Evolutionary conservation across 2,329 filamentous ascomycete genomes (phyloP).

Genomic region (Ophiostoma tasmaniense): DNA sequence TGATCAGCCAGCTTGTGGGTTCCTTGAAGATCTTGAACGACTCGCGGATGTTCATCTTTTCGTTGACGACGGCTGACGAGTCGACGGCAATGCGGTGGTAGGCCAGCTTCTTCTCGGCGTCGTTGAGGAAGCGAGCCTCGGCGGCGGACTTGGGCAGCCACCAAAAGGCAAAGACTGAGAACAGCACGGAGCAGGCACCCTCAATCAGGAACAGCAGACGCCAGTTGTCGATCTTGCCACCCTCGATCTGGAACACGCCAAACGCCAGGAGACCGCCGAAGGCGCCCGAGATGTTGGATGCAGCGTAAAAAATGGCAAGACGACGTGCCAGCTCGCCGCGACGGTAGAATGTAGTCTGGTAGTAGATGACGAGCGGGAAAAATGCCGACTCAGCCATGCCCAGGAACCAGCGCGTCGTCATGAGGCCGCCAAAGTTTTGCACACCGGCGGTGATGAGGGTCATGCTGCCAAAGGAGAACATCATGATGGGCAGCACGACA

Average conservation of each 20-base stretch:
- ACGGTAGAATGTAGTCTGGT: conserved; percentile 61
- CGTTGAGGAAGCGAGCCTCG: conserved; percentile 52
- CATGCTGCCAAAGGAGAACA: conserved; percentile 58
- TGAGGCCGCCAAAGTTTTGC: conserved; percentile 18
- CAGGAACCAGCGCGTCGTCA: conserved; percentile 54
- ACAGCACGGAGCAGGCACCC: conserved; percentile 48
- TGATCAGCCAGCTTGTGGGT: conserved; percentile 41
- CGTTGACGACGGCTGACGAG: conserved; percentile 53
- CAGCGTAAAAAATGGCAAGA: conserved; percentile 52
- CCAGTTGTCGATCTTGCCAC: conserved; percentile 34
- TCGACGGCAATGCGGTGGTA: conserved; percentile 69
- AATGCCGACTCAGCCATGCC: conserved; percentile 42
- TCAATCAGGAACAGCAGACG: conserved; percentile 48
- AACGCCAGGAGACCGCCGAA: conserved; percentile 29
- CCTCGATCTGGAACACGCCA: conserved; percentile 40
- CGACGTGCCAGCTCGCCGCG: conserved; percentile 62
- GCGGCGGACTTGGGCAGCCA: conserved; percentile 58
- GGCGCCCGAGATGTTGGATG: conserved; percentile 20
- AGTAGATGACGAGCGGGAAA: conserved; percentile 28
- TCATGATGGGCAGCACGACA: conserved; percentile 59
- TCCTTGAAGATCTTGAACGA: conserved; percentile 43
- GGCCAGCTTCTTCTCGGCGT: conserved; percentile 59
- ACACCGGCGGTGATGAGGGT: conserved; percentile 51
- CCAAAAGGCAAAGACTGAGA: conserved; percentile 56
- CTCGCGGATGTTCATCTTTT: conserved; percentile 43